Base-by-base conservation (phyloP, 2,329 filamentous ascomycete species). In the Trichoderma aggressivum region DNA sequence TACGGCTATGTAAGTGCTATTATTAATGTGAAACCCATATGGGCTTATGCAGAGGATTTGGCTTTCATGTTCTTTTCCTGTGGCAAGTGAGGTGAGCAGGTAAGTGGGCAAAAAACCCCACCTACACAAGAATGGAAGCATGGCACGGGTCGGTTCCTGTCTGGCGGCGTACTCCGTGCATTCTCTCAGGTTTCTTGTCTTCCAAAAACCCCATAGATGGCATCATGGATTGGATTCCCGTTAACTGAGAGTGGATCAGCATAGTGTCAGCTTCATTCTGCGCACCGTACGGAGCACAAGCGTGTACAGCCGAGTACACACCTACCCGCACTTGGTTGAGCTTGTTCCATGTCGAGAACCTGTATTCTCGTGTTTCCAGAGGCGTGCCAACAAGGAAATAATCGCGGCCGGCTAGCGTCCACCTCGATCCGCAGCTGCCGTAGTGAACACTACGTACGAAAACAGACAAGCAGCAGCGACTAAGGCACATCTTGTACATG, bases 401-500 rank as follows among this genome's bases (percentile, higher is more conserved):
- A 69, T 61, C 39, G n/a, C 66, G 55, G 39, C 56, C 34, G 24
- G 28, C 56, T 69, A 61, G 66, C 56, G 66, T 21, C 36, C 66
- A 53, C 30, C 66, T 53, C 43, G 66, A 69, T 69, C 66, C 66
- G 66, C 66, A 61, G 66, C 28, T 69, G 66, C 66, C 66, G 66
- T 61, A 16, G 39, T 26, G 47, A 34, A 28, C 61, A 7, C 43
- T 28, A 47, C 50, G 47, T 24, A 53, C 47, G 47, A 53, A 24
- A 24, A 21, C 47, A 53, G n/a, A 26, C 39, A 50, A 18, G 36
- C 16, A 30, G 36, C 21, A 26, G 12, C n/a, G n/a, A 39, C 26
- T 47, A 43, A 50, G n/a, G 39, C 21, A 53, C 47, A 43, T n/a
- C n/a, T n/a, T n/a, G n/a, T n/a, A n/a, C n/a, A n/a, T n/a, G n/a